These are phyloP conservation scores for Boletus tomentosulus DNA, from an alignment of 768 basidiomycete genomes.

Conservation along the genomic window DNA sequence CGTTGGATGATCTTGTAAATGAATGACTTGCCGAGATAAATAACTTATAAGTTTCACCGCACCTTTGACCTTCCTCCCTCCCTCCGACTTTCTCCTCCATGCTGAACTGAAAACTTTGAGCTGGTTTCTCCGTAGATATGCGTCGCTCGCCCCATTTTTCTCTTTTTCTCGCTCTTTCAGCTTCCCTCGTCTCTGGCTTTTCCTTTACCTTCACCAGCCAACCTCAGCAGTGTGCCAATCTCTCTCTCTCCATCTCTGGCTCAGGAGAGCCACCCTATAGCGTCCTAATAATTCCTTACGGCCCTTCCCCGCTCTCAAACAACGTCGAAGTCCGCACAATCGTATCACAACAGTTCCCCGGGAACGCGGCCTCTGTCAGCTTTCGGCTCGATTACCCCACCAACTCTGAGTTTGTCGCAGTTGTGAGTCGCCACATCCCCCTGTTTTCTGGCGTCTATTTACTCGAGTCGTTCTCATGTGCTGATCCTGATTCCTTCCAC, in stretches of 20 bases:
- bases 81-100: not conserved
- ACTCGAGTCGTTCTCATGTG: not conserved
- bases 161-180: slow-evolving; percentile 17
- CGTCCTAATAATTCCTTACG: slow-evolving; percentile 63
- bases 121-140: slow-evolving; percentile 11
- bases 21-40: not conserved
- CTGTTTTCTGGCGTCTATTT: not conserved
- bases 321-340: slow-evolving; percentile 63
- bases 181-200: slow-evolving; percentile 34
- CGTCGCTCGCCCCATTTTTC: too few relatives aligned
- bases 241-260: slow-evolving; percentile 57
- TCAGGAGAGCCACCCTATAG: slow-evolving; percentile 64
- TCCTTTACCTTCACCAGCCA: slow-evolving; percentile 41
- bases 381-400: slow-evolving; percentile 64
- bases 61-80: not conserved
- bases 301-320: slow-evolving; percentile 55
- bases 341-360: slow-evolving; percentile 50
- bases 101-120: slow-evolving; percentile 1
- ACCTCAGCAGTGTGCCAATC: slow-evolving; percentile 64
- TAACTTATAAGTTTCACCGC: not conserved
- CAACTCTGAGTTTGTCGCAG: slow-evolving; percentile 70
- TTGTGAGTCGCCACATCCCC: slow-evolving; percentile 66
- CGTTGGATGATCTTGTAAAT: too few relatives aligned
- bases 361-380: slow-evolving; percentile 34
- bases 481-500: not conserved